Conservation (phyloP, 2,329 filamentous ascomycete genomes). For the Fusarium circinatum region DNA sequence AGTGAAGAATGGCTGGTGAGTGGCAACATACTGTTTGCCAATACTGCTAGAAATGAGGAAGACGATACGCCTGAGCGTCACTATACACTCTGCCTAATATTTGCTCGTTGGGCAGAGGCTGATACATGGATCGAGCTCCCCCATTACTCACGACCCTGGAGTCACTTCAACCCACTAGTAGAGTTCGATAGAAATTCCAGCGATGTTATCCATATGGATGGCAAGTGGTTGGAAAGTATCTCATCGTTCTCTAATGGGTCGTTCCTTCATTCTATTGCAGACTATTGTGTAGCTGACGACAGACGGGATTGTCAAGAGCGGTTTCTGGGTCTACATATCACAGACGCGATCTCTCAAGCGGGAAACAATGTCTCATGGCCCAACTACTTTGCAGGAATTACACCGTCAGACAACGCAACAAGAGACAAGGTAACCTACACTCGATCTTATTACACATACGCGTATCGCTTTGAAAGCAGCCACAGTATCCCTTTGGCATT, state of each 20-base stretch:
- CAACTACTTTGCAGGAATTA: too few relatives aligned
- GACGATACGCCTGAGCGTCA: not conserved
- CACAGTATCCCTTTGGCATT: rapidly evolving
- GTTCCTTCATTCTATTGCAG: not conserved
- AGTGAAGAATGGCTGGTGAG: not conserved
- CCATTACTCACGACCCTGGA: not conserved
- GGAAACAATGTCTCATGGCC: not conserved
- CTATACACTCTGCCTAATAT: not conserved
- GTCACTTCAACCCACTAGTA: not conserved
- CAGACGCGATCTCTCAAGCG: not conserved
- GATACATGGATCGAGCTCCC: not conserved
- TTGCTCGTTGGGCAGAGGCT: not conserved
- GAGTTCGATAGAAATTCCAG: not conserved
- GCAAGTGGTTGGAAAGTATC: not conserved
- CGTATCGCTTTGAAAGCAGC: not conserved
- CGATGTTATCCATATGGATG: not conserved
- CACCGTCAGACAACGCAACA: too few relatives aligned
- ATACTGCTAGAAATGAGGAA: too few relatives aligned
- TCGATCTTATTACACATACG: not conserved
- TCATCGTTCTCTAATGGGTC: not conserved
- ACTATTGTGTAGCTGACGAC: not conserved
- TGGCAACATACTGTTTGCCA: not conserved
- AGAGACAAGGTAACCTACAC: not conserved
- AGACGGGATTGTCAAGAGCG: not conserved
- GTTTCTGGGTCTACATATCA: not conserved